Base-by-base conservation (phyloP, 1,284 basidiomycete genomes). In the Rhodotorula sp. region DNA sequence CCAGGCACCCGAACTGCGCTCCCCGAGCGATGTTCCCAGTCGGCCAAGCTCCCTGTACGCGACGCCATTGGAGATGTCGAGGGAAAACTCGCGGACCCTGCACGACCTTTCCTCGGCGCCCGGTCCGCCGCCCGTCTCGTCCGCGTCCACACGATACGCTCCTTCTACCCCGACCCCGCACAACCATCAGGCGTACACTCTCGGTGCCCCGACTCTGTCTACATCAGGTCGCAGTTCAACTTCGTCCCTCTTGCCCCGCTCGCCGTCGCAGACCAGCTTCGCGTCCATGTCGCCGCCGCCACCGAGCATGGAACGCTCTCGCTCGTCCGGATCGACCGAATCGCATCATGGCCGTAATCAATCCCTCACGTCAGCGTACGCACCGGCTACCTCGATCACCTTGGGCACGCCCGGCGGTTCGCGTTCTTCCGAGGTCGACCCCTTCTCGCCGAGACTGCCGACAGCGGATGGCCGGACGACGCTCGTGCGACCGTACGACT, bases 281-380 rank as follows among this genome's bases (percentile, higher is more conserved):
- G 56, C 61, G 58, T 59, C 59, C 14, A 54, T 61, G 45, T 56
- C 62, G 45, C n/a, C 37, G 37, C 37, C 37, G 37, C 37, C 37
- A 37, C 8, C 46, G n/a, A 48, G 60, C 42, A 74, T 74, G 73
- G 67, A 74, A 30, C 67, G 73, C 6, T 57, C 48, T 22, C 59
- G 67, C 7, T 69, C 70, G 24, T 60, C 30, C 59, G 64, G 67
- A 5, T 69, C 70, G 24, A 62, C 30, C 59, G 64, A 66, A 7
- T 64, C 62, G 24, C 70, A 75, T 42, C 73, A 75, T 60, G 49
- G 53, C 17, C 57, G 73, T 3, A 71, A 73, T 26, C 68, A 75
- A 51, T 62, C 59, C 4, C 63, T 75, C 33, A 75, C 73, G 8
- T 72, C 71, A 37, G 73, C 73, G 2, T 75, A 71, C 37, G 68